Evolutionary conservation across 352 stramenopile species (phyloP).

Genomic region (Globisporangium middletonii): DNA sequence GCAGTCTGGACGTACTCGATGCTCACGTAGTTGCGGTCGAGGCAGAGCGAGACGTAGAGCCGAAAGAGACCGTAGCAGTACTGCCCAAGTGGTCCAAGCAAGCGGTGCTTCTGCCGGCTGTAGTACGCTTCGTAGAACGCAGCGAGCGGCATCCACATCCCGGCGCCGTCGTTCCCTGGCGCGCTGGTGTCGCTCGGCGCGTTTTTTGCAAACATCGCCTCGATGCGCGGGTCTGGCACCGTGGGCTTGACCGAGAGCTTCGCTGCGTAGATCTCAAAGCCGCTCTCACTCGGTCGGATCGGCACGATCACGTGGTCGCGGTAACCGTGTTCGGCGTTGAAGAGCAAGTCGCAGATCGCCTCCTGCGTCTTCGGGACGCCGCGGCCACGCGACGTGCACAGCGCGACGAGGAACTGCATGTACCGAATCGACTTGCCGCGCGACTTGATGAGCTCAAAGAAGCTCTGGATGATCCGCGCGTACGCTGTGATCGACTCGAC

Average conservation of each 20-base stretch:
- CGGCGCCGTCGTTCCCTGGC: slow-evolving; percentile 4
- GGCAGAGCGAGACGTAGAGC: slow-evolving; percentile 60
- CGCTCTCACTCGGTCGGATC: slow-evolving; percentile 28
- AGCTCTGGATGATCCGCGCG: slow-evolving; percentile 49
- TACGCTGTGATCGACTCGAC: slow-evolving; percentile 71
- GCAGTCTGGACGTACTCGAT: slow-evolving; percentile 62
- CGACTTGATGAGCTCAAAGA: slow-evolving; percentile 69
- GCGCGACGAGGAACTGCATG: slow-evolving; percentile 66
- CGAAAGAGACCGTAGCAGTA: slow-evolving; percentile 72
- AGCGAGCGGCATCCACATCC: slow-evolving; percentile 36
- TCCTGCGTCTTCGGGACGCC: slow-evolving; percentile 69
- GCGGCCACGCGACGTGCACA: slow-evolving; percentile 53
- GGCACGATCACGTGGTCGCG: slow-evolving; percentile 49
- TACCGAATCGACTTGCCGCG: slow-evolving; percentile 64
- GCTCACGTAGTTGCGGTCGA: slow-evolving; percentile 72
- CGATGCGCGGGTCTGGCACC: slow-evolving; percentile 23
- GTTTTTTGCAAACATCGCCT: slow-evolving; percentile 31
- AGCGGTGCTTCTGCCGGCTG: slow-evolving; percentile 30
- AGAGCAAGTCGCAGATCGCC: slow-evolving; percentile 64
- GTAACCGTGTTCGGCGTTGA: slow-evolving; percentile 52
- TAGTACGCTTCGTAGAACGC: slow-evolving; percentile 70
- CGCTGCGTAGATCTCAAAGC: slow-evolving; percentile 51
- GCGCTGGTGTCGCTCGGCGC: slow-evolving; percentile 1
- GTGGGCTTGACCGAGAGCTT: slow-evolving; percentile 11
- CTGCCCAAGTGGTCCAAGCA: slow-evolving; percentile 39